Percentiles rank a stretch among this genome's conserved stretches.
Evolutionary conservation across 83 land plant genomes (phyloP).

Genomic region (Diphasiastrum complanatum): DNA sequence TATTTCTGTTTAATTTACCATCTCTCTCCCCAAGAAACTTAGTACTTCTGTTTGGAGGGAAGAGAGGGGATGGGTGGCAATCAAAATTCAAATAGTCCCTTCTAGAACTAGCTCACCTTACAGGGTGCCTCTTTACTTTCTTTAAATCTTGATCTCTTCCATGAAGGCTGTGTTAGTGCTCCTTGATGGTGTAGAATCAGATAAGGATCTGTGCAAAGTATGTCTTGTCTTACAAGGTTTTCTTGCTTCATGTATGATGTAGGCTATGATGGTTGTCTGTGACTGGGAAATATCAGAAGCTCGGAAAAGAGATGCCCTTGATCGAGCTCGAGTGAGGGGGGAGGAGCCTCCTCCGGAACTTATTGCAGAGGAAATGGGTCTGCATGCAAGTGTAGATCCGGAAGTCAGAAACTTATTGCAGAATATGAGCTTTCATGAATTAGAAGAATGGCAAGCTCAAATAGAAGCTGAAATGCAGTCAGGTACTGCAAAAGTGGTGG

Average conservation of each 20-base stretch:
- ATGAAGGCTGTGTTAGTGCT: too few species aligned
- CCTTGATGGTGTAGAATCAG: too few species aligned
- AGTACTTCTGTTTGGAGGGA: too few species aligned
- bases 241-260: background rate
- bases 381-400: constrained; percentile 83
- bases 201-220: too few species aligned
- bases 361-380: constrained; percentile 85
- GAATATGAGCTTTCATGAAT: constrained; percentile 51
- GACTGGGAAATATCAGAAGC: constrained; percentile 93
- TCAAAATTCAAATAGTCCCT: too few species aligned
- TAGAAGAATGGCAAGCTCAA: constrained; percentile 45
- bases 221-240: background rate
- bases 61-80: too few species aligned
- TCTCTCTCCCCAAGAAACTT: too few species aligned
- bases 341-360: constrained; percentile 91
- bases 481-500: constrained; percentile 92
- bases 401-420: constrained; percentile 77
- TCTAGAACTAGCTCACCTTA: too few species aligned
- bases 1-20: constrained; percentile 5
- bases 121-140: too few species aligned
- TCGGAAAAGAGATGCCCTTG: constrained; percentile 83
- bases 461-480: constrained; percentile 85
- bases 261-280: constrained; percentile 91
- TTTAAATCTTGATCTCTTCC: too few species aligned
- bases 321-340: constrained; percentile 94